Conservation (phyloP, 768 basidiomycete species). For the Tulasnella sp. region DNA sequence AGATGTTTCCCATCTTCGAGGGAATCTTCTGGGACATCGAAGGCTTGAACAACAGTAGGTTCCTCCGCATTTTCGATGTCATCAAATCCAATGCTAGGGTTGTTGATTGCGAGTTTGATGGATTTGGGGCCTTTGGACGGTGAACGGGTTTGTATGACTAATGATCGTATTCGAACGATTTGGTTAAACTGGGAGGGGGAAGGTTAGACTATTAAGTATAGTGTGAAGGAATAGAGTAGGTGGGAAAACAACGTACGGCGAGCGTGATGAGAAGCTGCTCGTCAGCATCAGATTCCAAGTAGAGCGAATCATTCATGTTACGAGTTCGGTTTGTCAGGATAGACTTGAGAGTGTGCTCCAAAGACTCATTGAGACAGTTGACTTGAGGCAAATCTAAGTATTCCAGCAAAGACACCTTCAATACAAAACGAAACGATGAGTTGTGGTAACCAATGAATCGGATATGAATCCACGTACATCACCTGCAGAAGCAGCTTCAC, state of each 20-base stretch:
- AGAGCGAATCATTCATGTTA: slow-evolving; percentile 35
- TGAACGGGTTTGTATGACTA: slow-evolving; percentile 37
- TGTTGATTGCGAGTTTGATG: slow-evolving; percentile 56
- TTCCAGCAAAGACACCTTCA: slow-evolving; percentile 45
- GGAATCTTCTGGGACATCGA: slow-evolving; percentile 43
- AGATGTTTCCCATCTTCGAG: slow-evolving; percentile 40
- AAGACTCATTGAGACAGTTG: slow-evolving; percentile 60
- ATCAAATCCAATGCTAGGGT: slow-evolving; percentile 49
- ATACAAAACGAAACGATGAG: not conserved
- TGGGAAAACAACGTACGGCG: slow-evolving; percentile 36
- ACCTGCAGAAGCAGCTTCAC: not conserved
- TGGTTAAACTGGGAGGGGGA: slow-evolving; percentile 50
- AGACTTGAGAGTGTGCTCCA: slow-evolving; percentile 40
- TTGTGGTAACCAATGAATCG: not conserved
- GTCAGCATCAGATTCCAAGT: slow-evolving; percentile 59
- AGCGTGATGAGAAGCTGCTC: slow-evolving; percentile 62
- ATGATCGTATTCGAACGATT: slow-evolving; percentile 49
- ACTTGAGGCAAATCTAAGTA: slow-evolving; percentile 49
- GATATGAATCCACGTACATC: slow-evolving; percentile 22
- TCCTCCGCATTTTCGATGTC: slow-evolving; percentile 49
- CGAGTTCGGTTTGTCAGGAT: slow-evolving; percentile 37
- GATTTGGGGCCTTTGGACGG: slow-evolving; percentile 43
- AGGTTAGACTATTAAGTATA: slow-evolving; percentile 3
- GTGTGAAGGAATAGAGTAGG: not conserved
- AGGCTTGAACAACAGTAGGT: slow-evolving; percentile 43